These are phyloP conservation scores for Candida broadrunensis DNA, from an alignment of 805 yeast genomes.

Conservation along the genomic window DNA sequence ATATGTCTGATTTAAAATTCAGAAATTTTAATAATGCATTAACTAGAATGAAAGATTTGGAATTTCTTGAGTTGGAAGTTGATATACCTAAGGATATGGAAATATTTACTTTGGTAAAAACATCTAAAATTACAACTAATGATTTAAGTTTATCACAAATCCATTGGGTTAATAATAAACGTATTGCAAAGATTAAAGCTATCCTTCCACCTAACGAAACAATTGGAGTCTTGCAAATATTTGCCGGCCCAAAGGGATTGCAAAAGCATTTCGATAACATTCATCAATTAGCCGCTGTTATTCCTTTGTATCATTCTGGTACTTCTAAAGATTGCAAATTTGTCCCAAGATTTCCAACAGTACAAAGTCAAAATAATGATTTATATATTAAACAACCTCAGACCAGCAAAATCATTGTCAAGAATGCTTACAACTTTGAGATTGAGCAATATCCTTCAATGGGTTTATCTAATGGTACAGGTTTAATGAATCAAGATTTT, in stretches of 20 bases:
- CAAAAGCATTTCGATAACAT: slow-evolving; percentile 55
- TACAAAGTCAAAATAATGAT: slow-evolving; percentile 67
- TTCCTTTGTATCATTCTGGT: slow-evolving; percentile 77
- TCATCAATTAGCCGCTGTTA: slow-evolving; percentile 68
- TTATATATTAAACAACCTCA: slow-evolving; percentile 86
- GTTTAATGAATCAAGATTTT: slow-evolving; percentile 38
- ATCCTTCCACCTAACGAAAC: slow-evolving; percentile 66
- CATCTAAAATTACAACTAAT: slow-evolving; percentile 44
- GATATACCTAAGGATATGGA: slow-evolving; percentile 71
- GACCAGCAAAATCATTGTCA: slow-evolving; percentile 52
- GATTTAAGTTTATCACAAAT: slow-evolving; percentile 74
- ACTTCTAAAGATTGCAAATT: slow-evolving; percentile 59
- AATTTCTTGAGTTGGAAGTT: slow-evolving; percentile 75
- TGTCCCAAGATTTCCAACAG: slow-evolving; percentile 70
- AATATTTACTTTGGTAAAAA: slow-evolving; percentile 55
- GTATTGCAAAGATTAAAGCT: slow-evolving; percentile 79
- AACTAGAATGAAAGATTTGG: slow-evolving; percentile 69
- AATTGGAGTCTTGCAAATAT: slow-evolving; percentile 73
- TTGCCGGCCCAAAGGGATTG: slow-evolving; percentile 62
- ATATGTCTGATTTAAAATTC: slow-evolving; percentile 55
- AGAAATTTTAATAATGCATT: slow-evolving; percentile 72
- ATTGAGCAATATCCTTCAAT: slow-evolving; percentile 60
- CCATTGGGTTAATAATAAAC: slow-evolving; percentile 58
- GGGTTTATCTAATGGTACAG: slow-evolving; percentile 39
- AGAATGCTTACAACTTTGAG: slow-evolving; percentile 63